A percentile compares a stretch with the other conserved stretches of the same genome.
Evolutionary conservation across 2,329 filamentous ascomycete genomes (phyloP).

Genomic region (Huntiella abstrusa): DNA sequence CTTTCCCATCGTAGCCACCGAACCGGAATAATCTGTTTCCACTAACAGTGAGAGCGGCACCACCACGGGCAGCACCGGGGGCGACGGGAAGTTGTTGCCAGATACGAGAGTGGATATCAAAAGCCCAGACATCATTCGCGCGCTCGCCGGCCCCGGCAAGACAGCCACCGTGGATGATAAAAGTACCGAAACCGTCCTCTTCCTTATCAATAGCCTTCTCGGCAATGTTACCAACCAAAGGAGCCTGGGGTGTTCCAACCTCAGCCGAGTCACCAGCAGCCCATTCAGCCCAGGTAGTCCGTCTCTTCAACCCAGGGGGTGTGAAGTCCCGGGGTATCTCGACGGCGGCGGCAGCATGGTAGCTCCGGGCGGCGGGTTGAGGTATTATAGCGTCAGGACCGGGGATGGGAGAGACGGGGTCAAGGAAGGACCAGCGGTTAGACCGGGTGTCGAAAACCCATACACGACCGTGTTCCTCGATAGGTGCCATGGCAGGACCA

Average conservation of each 20-base stretch:
- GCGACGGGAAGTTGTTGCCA: conserved; percentile 54
- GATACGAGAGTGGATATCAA: conserved; percentile 40
- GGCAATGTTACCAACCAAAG: conserved; percentile 37
- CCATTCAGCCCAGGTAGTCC: conserved; percentile 35
- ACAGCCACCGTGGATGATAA: conserved; percentile 64
- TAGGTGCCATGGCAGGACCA: conserved; percentile 45
- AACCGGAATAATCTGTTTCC: conserved; percentile 54
- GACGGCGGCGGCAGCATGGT: conserved; percentile 43
- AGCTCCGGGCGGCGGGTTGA: conserved; percentile 47
- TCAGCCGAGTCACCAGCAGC: conserved; percentile 33
- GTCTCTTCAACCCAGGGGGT: conserved; percentile 18
- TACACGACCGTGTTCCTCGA: conserved; percentile 55
- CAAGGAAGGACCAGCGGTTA: conserved; percentile 45
- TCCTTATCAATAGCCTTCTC: conserved; percentile 40
- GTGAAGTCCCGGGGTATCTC: conserved; percentile 36
- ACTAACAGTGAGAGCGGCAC: conserved; percentile 45
- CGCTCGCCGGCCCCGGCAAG: conserved; percentile 38
- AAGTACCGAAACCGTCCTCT: conserved; percentile 41
- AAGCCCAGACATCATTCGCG: conserved; percentile 56
- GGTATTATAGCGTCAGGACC: conserved; percentile 20
- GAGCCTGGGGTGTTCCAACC: conserved; percentile 39
- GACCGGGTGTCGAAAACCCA: conserved; percentile 55
- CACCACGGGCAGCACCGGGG: conserved; percentile 46
- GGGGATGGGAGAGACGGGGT: conserved; percentile 31
- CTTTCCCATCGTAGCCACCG: conserved; percentile 57